Evolutionary conservation across 163 green algal genomes (phyloP).

Genomic region (Chlamydomonas reinhardtii): DNA sequence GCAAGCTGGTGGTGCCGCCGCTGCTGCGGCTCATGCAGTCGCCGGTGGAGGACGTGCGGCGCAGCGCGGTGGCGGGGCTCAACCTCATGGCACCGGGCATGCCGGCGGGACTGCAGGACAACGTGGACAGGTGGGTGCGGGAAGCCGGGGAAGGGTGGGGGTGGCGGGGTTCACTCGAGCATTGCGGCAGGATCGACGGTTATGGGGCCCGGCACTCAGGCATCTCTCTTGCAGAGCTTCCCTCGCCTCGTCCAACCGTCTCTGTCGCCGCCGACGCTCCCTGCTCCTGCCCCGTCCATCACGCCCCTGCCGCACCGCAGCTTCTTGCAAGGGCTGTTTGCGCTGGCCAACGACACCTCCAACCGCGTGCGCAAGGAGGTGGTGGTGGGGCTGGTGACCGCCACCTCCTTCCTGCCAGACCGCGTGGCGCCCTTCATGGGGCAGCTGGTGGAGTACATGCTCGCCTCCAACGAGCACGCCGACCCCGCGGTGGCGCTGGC

Average conservation of each 20-base stretch:
- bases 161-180: too few species aligned
- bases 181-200: not conserved
- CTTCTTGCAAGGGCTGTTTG: conserved; percentile 84
- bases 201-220: too few species aligned
- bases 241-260: too few species aligned
- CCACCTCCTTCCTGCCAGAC: conserved; percentile 77
- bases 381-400: conserved; percentile 81
- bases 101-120: conserved; percentile 65
- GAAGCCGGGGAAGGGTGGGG: not conserved
- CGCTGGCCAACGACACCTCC: conserved; percentile 78
- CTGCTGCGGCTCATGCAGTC: conserved; percentile 75
- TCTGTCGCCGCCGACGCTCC: too few species aligned
- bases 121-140: conserved; percentile 70
- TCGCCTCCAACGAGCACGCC: conserved; percentile 83
- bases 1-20: conserved; percentile 73
- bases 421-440: conserved; percentile 75
- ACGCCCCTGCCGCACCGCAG: too few species aligned
- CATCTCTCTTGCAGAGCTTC: too few species aligned
- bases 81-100: conserved; percentile 81
- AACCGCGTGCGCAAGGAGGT: conserved; percentile 80
- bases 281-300: too few species aligned
- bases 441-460: conserved; percentile 93
- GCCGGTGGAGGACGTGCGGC: conserved; percentile 45
- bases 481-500: conserved; percentile 93
- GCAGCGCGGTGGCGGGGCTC: conserved; percentile 69